phyloP scores from a whole-genome alignment of 2,329 filamentous ascomycete genomes.

The Aspergillus arachidicola region DNA sequence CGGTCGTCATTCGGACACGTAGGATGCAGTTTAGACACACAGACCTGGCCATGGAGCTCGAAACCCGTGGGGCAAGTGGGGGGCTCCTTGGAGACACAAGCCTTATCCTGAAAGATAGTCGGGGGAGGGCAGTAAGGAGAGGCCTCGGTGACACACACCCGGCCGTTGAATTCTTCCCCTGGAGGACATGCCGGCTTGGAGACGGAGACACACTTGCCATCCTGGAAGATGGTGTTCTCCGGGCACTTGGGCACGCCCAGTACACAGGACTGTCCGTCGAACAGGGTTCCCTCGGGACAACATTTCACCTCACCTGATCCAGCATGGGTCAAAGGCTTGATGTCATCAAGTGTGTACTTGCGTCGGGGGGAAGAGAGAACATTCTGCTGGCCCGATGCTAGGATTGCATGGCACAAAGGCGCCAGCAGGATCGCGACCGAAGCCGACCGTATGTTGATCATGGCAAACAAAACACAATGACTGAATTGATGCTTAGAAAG shows the following conservation, averaged over 20 bases:
- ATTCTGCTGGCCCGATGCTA: not conserved
- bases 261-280: not conserved
- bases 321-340: not conserved
- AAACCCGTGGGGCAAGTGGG: not conserved
- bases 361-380: not conserved
- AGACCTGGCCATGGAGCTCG: not conserved
- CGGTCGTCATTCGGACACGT: not conserved
- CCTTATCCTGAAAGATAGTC: not conserved
- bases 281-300: not conserved
- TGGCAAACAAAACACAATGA: not conserved
- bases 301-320: not conserved
- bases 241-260: not conserved
- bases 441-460: slow-evolving; percentile 6
- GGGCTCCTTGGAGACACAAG: not conserved
- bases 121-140: not conserved
- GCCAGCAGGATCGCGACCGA: slow-evolving; percentile 15
- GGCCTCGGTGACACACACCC: not conserved
- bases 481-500: not conserved
- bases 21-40: not conserved
- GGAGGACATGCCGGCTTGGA: not conserved
- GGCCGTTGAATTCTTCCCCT: not conserved
- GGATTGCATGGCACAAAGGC: not conserved
- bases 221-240: not conserved
- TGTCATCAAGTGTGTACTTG: not conserved
- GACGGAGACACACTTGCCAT: not conserved